Evolutionary conservation across 2,329 filamentous ascomycete species (phyloP), one percentile per base, ranked within the genome.

Genomic region (Aspergillus hortae): DNA sequence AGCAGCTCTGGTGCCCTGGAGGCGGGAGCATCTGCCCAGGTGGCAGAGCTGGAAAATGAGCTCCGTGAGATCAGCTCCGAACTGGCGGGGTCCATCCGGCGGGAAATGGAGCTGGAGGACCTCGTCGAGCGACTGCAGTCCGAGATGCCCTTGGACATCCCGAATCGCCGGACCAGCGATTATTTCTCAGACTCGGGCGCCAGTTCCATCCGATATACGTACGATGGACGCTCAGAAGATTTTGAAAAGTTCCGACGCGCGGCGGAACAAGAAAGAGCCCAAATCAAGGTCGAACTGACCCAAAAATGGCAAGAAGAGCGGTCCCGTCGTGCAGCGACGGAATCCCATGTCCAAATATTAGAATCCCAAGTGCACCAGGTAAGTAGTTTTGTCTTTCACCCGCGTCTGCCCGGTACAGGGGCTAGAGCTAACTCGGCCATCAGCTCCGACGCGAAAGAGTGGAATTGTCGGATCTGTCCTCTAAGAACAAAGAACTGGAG

Each of bases 131-230:
- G 88, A 52, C 76, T 95, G 61, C 92, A 96, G 68, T 77, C 84
- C n/a, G 91, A 96, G 65, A 79, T 64, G 73, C 78, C 70, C 67
- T 77, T 60, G 63, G 71, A 77, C n/a, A 54, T 49, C 1, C 67
- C 80, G 25, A 85, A 82, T 57, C 87, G 88, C 68, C 83, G 92
- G 55, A 95, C 90, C 9, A 97, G 94, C 73, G 94, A 99, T 73
- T 97, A 99, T 74, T 99, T 94, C 69, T 99, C 94, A 2, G 94
- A 99, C 70, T 96, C 92, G 5, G 94, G 94, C 30, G 87, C 90
- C 52, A 92, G 90, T 69, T 92, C 90, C 1, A 81, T 89, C 48
- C 88, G 90, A 64, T 87, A 86, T 64, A 86, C 87, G 1, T 76
- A 81, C 55, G 87, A 89, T 38, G 74, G 72, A 12, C 79, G 81